Evolutionary conservation across 2,329 filamentous ascomycete species (phyloP).

Genomic region (Aureobasidium sp.): DNA sequence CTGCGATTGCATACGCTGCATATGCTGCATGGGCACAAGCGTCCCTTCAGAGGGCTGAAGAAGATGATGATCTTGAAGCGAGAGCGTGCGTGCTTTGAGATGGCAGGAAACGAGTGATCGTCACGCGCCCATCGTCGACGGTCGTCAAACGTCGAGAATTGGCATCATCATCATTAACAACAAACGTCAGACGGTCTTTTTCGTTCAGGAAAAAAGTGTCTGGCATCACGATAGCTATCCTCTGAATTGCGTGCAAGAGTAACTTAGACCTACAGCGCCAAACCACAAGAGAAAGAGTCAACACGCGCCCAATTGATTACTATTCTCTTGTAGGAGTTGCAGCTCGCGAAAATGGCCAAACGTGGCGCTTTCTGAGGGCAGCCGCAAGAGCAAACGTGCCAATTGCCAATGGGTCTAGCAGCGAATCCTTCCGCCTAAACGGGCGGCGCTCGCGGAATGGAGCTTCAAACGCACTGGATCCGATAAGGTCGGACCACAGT

Average conservation of each 20-base stretch:
- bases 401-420: not conserved
- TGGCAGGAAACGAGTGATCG: not conserved
- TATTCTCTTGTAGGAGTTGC: not conserved
- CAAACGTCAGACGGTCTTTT: not conserved
- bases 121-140: not conserved
- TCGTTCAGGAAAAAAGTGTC: not conserved
- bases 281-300: not conserved
- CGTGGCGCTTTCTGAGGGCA: not conserved
- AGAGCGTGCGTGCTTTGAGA: not conserved
- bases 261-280: not conserved
- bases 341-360: not conserved
- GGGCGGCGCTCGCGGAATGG: not conserved
- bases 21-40: not conserved
- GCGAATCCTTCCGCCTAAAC: constrained; percentile 7
- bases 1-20: not conserved
- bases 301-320: not conserved
- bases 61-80: not conserved
- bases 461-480: not conserved
- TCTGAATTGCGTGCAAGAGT: not conserved
- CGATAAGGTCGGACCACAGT: not conserved
- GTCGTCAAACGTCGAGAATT: not conserved
- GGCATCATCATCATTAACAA: not conserved
- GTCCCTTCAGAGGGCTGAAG: not conserved
- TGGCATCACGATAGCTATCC: not conserved
- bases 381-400: constrained; percentile 1